phyloP scores from a whole-genome alignment of 2,329 filamentous ascomycete genomes.

The Botryotinia narcissicola region DNA sequence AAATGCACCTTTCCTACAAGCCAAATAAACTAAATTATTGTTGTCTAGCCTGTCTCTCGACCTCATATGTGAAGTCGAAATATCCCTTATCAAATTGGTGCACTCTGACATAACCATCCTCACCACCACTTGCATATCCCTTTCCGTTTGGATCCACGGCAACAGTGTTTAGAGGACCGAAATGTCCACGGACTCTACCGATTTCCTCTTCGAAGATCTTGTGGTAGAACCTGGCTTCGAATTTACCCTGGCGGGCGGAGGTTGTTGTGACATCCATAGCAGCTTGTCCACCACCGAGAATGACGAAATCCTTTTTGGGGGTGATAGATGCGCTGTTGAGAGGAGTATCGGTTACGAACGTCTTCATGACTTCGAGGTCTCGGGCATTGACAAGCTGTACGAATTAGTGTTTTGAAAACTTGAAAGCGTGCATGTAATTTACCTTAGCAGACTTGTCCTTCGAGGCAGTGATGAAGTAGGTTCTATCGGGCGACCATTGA shows the following conservation, averaged over 20 bases:
- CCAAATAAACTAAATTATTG: conserved; percentile 31
- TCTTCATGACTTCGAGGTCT: conserved; percentile 90
- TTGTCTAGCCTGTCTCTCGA: conserved; percentile 71
- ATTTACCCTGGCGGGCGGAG: conserved; percentile 91
- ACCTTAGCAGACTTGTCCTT: conserved; percentile 98
- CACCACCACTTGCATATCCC: conserved; percentile 90
- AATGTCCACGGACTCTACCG: conserved; percentile 93
- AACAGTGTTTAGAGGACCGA: conserved; percentile 84
- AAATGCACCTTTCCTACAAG: conserved; percentile 32
- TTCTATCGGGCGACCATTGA: conserved; percentile 90
- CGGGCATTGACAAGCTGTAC: conserved; percentile 73
- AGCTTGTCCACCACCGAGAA: conserved; percentile 95
- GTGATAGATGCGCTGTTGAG: conserved; percentile 95
- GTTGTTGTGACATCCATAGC: conserved; percentile 97
- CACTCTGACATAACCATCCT: conserved; percentile 97
- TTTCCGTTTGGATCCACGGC: conserved; percentile 89
- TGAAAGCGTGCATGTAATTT: conserved; percentile 30
- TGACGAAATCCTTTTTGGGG: conserved; percentile 94
- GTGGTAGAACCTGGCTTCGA: conserved; percentile 99
- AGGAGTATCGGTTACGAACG: conserved; percentile 86
- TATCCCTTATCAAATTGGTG: conserved; percentile 99
- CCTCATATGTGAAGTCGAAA: conserved; percentile 98
- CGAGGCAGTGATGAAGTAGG: conserved; percentile 96
- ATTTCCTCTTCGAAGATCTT: conserved; percentile 99
- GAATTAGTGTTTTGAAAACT: conserved; percentile 20